These are phyloP conservation scores for Xylaria sp. DNA, from an alignment of 2,329 filamentous ascomycete genomes.

Conservation along the genomic window DNA sequence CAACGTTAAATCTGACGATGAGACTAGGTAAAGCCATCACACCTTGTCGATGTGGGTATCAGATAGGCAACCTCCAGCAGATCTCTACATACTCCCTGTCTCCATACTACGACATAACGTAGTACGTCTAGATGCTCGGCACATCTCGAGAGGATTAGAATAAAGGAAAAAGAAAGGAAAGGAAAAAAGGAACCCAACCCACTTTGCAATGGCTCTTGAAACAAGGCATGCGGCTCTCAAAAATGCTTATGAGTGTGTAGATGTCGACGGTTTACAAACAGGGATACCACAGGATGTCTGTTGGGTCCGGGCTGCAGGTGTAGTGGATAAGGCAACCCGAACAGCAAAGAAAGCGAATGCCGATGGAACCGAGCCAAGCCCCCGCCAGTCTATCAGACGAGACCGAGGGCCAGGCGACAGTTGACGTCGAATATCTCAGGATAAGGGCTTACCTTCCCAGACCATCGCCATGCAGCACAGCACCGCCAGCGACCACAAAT, in stretches of 20 bases:
- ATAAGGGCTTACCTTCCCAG: constrained; percentile 16
- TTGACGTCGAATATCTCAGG: constrained; percentile 24
- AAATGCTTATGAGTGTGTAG: not conserved
- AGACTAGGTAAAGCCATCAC: constrained; percentile 16
- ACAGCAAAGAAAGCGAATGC: constrained; percentile 20
- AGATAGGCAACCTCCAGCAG: not conserved
- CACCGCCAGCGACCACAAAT: constrained; percentile 23
- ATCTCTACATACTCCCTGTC: no score
- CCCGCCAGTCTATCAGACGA: constrained; percentile 2
- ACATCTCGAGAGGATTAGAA: no score
- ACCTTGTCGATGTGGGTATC: not conserved
- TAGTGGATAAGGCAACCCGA: constrained; percentile 8
- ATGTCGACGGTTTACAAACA: not conserved
- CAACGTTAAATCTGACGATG: constrained; percentile 24
- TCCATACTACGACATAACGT: not conserved
- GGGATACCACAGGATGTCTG: not conserved
- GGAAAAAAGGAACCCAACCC: not conserved
- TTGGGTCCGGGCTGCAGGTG: not conserved
- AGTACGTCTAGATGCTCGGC: no score
- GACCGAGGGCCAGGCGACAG: constrained; percentile 4
- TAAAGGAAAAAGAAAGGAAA: no score
- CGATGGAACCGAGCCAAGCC: constrained; percentile 29
- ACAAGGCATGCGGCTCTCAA: not conserved
- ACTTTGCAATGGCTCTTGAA: not conserved
- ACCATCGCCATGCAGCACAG: constrained; percentile 23